Base-by-base conservation (phyloP, 805 yeast species). In the Teunomyces barrocoloradensis region DNA sequence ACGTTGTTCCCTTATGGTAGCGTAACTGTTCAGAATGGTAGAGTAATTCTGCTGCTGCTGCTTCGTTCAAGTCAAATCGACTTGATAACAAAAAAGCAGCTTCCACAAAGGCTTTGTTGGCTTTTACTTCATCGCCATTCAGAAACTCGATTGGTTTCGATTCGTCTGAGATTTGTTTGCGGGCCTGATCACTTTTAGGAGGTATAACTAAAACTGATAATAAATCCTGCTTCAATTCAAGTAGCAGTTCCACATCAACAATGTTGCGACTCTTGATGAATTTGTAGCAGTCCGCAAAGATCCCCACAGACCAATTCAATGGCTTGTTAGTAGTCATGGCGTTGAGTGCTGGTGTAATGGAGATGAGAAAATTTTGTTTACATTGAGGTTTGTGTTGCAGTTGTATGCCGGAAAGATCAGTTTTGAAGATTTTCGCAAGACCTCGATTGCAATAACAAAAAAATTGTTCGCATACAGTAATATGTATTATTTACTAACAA, bases 11-110 rank as follows among this genome's bases (percentile, higher is more conserved):
- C 21, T 78, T 69, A 67, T 68, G 56, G 58, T 66, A 50, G 57
- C 63, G 44, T 56, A 68, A 20, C 62, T 49, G 52, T 15, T 68
- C 58, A 3, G 89, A 77, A 50, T 65, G 62, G 43, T 69, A 77
- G 2, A 91, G 72, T 23, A 88, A 60, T 58, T 89, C 87, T 1
- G 95, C 94, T 1, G 88, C 78, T 2, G 79, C 72, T 25, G 87
- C 44, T 61, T 92, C 97, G 64, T 92, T 96, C 44, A 92, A 49
- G 39, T 66, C 64, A 15, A 73, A 52, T 48, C 71, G 74, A 20
- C 58, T 69, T 43, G 87, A 73, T 44, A 92, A 72, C 33, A 81
- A 82, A 4, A 82, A 71, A 0, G 89, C 77, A 3, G 78, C 73
- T 44, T 81, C 74, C 34, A 85, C 73, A 55, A 89, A 91, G 33